Base-by-base conservation (phyloP, 768 basidiomycete species). In the Mycena galericulata region DNA sequence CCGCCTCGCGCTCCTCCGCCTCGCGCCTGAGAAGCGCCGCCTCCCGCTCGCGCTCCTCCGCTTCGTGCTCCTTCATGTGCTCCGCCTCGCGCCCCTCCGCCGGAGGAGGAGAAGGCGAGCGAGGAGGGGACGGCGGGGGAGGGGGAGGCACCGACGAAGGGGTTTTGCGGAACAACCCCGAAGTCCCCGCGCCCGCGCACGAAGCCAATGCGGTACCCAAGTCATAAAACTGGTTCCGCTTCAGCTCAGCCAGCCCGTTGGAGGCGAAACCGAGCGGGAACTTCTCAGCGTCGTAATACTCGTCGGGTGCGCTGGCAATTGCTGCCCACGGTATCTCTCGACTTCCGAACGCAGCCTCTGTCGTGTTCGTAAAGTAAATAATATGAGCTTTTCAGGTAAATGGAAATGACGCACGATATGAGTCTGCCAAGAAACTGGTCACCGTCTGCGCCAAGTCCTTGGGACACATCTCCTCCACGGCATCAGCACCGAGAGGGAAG, bases 211-310 rank as follows among this genome's bases (percentile, higher is more conserved):
- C 14, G 6, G 7, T 22, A 8, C 22, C 45, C n/a, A 46, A 17
- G 5, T 27, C 26, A 15, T 49, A 29, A 24, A 24, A 49, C 47
- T 49, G 26, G 7, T 10, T 15, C 3, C 24, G 9, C 26, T 6
- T 27, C 2, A 49, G 17, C 47, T 8, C 47, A 2, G 7, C 26
- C 10, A 49, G 26, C 26, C 47, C 47, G 17, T 6, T 49, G 17
- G 26, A 4, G 7, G 26, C 26, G 47, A 49, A 49, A 27, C 4
- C 17, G 12, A 29, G 26, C 26, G 24, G 5, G 17, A 29, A 49
- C 11, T 27, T 27, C 7, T 5, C 27, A 11, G 49, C n/a, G 20
- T 67, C 57, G 41, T 67, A 67, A n/a, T 59, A 67, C 17, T 60
- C 29, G 49, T 10, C 24, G 20, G 65, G 65, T 2, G 17, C 20